A percentile compares a stretch with the other conserved stretches of the same genome.
phyloP scores from a whole-genome alignment of 2,329 filamentous ascomycete species.

The Claviceps pazoutovae region DNA sequence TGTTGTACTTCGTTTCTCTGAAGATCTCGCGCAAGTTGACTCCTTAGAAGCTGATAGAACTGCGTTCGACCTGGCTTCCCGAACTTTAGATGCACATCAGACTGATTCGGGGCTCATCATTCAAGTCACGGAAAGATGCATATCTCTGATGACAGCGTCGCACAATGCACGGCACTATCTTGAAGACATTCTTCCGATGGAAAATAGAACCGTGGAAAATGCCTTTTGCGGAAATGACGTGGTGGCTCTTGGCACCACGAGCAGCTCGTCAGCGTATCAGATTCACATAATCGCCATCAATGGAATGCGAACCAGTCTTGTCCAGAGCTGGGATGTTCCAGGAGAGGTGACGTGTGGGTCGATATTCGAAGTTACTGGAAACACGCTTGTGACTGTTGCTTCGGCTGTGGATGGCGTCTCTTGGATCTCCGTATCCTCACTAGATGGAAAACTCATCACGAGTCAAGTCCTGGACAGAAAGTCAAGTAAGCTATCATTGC shows the following conservation, averaged over 20 bases:
- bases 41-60: constrained; percentile 27
- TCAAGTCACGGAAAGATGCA: constrained; percentile 38
- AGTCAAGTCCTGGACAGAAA: constrained; percentile 4
- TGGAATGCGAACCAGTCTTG: constrained; percentile 15
- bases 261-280: constrained; percentile 21
- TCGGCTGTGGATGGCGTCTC: constrained; percentile 19
- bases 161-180: constrained; percentile 21
- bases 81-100: constrained; percentile 35
- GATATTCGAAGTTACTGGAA: constrained; percentile 15
- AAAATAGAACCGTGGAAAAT: constrained; percentile 22
- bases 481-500: neutral
- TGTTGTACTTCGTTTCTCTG: constrained; percentile 32
- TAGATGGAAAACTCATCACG: constrained; percentile 12
- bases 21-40: constrained; percentile 30
- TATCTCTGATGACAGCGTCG: constrained; percentile 24
- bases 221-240: constrained; percentile 25
- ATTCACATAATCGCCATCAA: constrained; percentile 27
- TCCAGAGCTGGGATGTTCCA: constrained; percentile 20
- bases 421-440: constrained; percentile 19
- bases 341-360: constrained; percentile 37
- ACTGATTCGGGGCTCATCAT: constrained; percentile 25
- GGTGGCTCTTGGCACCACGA: constrained; percentile 30
- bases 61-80: constrained; percentile 36
- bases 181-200: constrained; percentile 16
- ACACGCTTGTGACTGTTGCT: constrained; percentile 20